Percentiles rank a stretch among this genome's conserved stretches.
Conservation (phyloP, 306 rosid species). For the Vicia faba region DNA sequence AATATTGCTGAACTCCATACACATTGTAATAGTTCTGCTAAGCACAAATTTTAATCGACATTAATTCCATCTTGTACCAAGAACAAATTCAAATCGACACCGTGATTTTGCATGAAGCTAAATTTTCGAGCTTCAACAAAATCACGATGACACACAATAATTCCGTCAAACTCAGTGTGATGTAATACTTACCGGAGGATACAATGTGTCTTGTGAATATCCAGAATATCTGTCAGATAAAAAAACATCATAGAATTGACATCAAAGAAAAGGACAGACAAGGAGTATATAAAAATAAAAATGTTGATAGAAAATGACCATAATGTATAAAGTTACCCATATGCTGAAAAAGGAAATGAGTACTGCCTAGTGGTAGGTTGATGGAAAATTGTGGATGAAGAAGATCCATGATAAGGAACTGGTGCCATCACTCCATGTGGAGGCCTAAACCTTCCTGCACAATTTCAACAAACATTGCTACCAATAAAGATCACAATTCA, state of each 20-base stretch:
- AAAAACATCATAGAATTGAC: constrained; percentile 7
- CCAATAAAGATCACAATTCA: not conserved
- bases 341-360: constrained; percentile 78
- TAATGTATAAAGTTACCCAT: constrained; percentile 56
- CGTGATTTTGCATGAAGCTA: not conserved
- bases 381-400: constrained; percentile 65
- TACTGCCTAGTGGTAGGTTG: constrained; percentile 68
- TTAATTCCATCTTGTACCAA: not conserved
- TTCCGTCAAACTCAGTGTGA: not conserved
- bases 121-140: not conserved
- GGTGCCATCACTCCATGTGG: constrained; percentile 62
- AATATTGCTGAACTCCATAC: constrained; percentile 83
- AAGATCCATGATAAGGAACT: constrained; percentile 59
- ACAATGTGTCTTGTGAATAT: constrained; percentile 72
- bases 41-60: not conserved
- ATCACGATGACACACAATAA: not conserved
- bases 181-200: constrained; percentile 60
- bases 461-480: constrained; percentile 28
- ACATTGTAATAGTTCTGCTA: constrained; percentile 69
- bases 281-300: not conserved
- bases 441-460: constrained; percentile 68
- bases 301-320: constrained; percentile 10
- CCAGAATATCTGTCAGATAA: constrained; percentile 65
- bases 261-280: not conserved
- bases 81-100: not conserved